Conservation (phyloP, 805 yeast genomes). For the Zygosaccharomyces bisporus region DNA sequence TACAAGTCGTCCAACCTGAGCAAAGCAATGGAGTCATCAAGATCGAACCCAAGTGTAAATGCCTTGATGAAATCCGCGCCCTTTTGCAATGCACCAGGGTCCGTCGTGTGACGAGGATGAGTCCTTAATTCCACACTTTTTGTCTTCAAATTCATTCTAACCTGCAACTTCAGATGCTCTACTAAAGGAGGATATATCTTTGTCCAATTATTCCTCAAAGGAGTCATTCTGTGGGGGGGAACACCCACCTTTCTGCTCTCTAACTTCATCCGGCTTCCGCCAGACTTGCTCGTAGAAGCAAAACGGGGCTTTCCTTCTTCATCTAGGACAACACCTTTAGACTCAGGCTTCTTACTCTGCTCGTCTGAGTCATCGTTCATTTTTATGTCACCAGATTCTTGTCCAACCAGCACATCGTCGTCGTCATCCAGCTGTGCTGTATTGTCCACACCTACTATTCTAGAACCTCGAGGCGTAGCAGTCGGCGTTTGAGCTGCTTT, state of each 20-base stretch:
- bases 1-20: slow-evolving; percentile 92
- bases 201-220: slow-evolving; percentile 84
- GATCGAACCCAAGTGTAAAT: slow-evolving; percentile 91
- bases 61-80: slow-evolving; percentile 98
- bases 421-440: slow-evolving; percentile 34
- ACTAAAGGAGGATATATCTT: slow-evolving; percentile 95
- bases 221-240: slow-evolving; percentile 97
- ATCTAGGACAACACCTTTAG: slow-evolving; percentile 47
- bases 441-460: slow-evolving; percentile 35
- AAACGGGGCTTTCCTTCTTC: slow-evolving; percentile 87
- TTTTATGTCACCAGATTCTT: slow-evolving; percentile 17
- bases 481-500: slow-evolving; percentile 23
- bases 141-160: slow-evolving; percentile 88
- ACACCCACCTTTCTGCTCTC: slow-evolving; percentile 88
- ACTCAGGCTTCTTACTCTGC: slow-evolving; percentile 21
- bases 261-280: slow-evolving; percentile 60
- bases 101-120: slow-evolving; percentile 71
- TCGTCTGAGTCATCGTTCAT: slow-evolving; percentile 22
- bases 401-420: slow-evolving; percentile 40
- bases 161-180: slow-evolving; percentile 90
- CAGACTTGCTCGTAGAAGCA: slow-evolving; percentile 61
- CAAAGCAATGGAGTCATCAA: slow-evolving; percentile 94
- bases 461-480: slow-evolving; percentile 15
- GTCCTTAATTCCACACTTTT: slow-evolving; percentile 87
- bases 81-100: slow-evolving; percentile 91